Conservation (phyloP, 148 eudicot genomes). For the Persicaria maculosa region DNA sequence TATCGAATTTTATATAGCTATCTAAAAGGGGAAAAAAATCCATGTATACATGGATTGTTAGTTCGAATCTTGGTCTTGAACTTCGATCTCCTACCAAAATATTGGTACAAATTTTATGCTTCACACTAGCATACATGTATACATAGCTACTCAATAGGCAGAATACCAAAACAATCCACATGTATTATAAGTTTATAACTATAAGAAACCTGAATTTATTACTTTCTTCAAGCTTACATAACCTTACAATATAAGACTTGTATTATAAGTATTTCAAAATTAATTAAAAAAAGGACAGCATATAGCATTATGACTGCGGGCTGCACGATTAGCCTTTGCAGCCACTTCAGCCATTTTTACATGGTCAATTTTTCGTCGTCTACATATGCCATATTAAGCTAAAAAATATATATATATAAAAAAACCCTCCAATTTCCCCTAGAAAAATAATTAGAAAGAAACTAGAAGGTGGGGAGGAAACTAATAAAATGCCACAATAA, state of each 20-base stretch:
- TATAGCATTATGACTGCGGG: slow-evolving; percentile 10
- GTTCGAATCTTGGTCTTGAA: too few relatives aligned
- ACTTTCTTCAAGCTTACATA: background rate
- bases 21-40: too few relatives aligned
- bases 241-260: background rate
- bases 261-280: too few relatives aligned
- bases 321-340: background rate
- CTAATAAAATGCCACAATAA: background rate
- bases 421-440: background rate
- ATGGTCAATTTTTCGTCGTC: background rate
- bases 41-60: too few relatives aligned
- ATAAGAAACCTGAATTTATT: background rate
- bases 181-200: background rate
- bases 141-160: too few relatives aligned
- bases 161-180: background rate
- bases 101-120: too few relatives aligned
- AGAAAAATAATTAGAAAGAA: background rate
- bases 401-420: background rate
- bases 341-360: slow-evolving; percentile 12
- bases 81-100: too few relatives aligned
- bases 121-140: too few relatives aligned
- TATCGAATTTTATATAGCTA: too few relatives aligned
- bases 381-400: background rate
- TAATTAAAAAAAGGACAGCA: background rate
- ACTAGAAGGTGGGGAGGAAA: background rate